A percentile compares a stretch with the other conserved stretches of the same genome.
These are phyloP conservation scores for Aschersonia sp. DNA, from an alignment of 2,329 filamentous ascomycete genomes.

Conservation along the genomic window DNA sequence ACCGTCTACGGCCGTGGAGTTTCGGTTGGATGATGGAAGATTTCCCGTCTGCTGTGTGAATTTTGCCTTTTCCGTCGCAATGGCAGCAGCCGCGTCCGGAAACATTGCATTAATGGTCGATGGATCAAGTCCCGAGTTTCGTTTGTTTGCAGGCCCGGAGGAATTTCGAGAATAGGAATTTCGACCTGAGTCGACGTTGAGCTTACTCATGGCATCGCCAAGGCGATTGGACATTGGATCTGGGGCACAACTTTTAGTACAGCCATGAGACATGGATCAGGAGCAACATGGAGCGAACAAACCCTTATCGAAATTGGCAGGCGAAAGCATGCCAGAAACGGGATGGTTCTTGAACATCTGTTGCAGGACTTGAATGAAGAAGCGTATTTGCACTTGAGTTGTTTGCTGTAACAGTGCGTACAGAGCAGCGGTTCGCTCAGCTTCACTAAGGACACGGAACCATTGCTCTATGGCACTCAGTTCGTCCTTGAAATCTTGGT, in stretches of 20 bases:
- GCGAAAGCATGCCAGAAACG: conserved; percentile 89
- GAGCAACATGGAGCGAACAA: conserved; percentile 10
- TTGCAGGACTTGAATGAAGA: conserved; percentile 97
- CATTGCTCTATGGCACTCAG: conserved; percentile 98
- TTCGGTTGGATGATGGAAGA: conserved; percentile 79
- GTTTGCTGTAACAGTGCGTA: conserved; percentile 96
- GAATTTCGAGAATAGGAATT: conserved; percentile 76
- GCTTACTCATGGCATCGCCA: conserved; percentile 91
- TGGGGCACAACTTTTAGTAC: conserved; percentile 19
- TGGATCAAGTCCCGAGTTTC: conserved; percentile 86
- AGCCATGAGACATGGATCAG: too few species aligned
- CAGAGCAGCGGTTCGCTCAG: conserved; percentile 85
- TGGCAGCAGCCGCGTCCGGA: conserved; percentile 93
- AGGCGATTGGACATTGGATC: conserved; percentile 95
- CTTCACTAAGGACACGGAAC: conserved; percentile 95
- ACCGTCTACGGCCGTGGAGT: conserved; percentile 69
- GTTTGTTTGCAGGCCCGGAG: conserved; percentile 60
- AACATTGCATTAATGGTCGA: conserved; percentile 98
- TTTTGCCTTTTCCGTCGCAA: conserved; percentile 94
- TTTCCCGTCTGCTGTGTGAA: conserved; percentile 93
- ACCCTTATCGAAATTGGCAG: conserved; percentile 96
- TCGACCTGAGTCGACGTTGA: conserved; percentile 74
- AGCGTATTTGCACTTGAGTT: conserved; percentile 95
- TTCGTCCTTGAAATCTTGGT: conserved; percentile 99
- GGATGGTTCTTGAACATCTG: conserved; percentile 98